A percentile compares a stretch with the other conserved stretches of the same genome.
These are phyloP conservation scores for Plantago coronopus DNA, from an alignment of 305 asterid species.

Conservation along the genomic window DNA sequence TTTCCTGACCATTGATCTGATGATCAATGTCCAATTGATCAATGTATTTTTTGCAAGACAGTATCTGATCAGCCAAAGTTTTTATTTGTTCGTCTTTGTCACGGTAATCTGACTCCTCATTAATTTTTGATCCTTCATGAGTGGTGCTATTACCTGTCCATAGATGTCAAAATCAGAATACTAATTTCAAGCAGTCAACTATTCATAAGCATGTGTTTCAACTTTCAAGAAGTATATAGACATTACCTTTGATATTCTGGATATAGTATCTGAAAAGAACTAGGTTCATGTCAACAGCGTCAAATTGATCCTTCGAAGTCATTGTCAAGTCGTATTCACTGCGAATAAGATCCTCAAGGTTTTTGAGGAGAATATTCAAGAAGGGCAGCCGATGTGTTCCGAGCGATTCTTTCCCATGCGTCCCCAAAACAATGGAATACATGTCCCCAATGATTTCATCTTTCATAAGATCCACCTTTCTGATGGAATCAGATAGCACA, in stretches of 20 bases:
- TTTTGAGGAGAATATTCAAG: neutral
- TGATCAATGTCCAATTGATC: neutral
- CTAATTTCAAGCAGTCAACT: too few species aligned
- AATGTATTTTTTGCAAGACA: neutral
- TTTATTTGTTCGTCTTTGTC: neutral
- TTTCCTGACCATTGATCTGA: neutral
- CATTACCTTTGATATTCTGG: neutral
- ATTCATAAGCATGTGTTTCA: too few species aligned
- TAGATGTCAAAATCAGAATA: too few species aligned
- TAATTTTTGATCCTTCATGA: too few species aligned
- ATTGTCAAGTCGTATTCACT: neutral
- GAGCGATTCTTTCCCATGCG: neutral
- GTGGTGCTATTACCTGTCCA: too few species aligned
- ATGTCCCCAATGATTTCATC: neutral
- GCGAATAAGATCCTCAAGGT: neutral
- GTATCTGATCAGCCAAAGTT: neutral
- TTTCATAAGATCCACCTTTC: neutral
- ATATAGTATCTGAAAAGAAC: neutral
- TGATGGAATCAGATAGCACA: neutral
- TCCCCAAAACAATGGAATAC: neutral
- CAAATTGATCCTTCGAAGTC: neutral
- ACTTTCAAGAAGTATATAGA: too few species aligned
- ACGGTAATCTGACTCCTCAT: too few species aligned
- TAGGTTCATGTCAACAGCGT: neutral
- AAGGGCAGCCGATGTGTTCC: neutral